Conservation (phyloP, 139 green algal genomes). For the Picochlorum sp. region DNA sequence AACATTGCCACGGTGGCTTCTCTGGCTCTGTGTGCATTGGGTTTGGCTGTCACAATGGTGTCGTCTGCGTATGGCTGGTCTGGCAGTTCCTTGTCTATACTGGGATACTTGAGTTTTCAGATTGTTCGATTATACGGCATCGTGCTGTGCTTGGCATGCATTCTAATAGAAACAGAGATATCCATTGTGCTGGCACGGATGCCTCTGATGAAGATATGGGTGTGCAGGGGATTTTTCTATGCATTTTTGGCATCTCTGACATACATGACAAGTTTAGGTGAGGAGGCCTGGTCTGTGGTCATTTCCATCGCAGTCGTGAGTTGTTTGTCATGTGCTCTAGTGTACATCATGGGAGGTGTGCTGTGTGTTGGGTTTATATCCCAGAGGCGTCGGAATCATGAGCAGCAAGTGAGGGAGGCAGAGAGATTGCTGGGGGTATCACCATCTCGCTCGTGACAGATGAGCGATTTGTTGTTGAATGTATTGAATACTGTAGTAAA, state of each 20-base stretch:
- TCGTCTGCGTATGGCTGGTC: neutral
- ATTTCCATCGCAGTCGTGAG: too few species aligned
- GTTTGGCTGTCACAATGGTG: slow-evolving; percentile 16
- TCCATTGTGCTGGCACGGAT: slow-evolving; percentile 17
- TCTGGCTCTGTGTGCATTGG: slow-evolving; percentile 16
- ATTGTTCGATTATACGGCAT: slow-evolving; percentile 34
- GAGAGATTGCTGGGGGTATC: too few species aligned
- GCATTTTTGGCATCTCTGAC: slow-evolving; percentile 23
- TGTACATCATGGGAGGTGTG: too few species aligned
- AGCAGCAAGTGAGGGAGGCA: too few species aligned
- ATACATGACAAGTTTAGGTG: slow-evolving; percentile 3
- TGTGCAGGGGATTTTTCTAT: slow-evolving; percentile 15
- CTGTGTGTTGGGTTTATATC: too few species aligned
- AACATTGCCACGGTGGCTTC: slow-evolving; percentile 23
- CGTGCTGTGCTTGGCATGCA: neutral
- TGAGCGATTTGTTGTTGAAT: too few species aligned
- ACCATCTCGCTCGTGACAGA: too few species aligned
- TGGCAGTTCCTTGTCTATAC: too few species aligned
- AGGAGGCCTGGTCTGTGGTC: too few species aligned
- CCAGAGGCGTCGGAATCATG: too few species aligned
- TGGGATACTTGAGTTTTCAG: slow-evolving; percentile 5
- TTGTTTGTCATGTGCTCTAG: too few species aligned
- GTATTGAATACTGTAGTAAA: too few species aligned
- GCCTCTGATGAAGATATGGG: slow-evolving; percentile 31
- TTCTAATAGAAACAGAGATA: slow-evolving; percentile 35